Conservation (phyloP, 192 early-diverging fungal species). For the Coemansia sp. region DNA sequence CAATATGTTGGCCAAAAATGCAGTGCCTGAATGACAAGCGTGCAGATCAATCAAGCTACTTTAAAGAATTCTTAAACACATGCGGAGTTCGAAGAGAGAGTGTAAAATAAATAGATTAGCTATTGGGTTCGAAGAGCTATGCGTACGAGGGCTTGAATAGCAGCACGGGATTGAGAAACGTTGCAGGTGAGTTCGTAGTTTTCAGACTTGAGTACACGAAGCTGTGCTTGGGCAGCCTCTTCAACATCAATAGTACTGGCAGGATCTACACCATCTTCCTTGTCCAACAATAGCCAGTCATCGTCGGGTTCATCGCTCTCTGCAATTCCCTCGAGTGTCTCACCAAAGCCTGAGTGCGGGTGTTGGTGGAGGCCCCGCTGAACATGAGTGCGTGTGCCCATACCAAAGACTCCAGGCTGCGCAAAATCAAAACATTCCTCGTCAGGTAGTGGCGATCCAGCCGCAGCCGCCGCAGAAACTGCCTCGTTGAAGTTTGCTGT, state of each 20-base stretch:
- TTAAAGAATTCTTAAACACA: background rate
- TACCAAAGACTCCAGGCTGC: background rate
- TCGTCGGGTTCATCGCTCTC: constrained; percentile 19
- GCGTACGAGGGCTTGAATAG: constrained; percentile 21
- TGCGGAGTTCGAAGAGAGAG: background rate
- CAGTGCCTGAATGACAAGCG: too few species aligned
- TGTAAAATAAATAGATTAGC: background rate
- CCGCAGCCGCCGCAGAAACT: constrained; percentile 3
- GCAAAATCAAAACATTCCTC: background rate
- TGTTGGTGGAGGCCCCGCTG: background rate
- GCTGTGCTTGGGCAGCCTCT: constrained; percentile 5
- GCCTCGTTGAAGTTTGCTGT: constrained; percentile 22
- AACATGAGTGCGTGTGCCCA: background rate
- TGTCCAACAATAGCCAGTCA: constrained; percentile 19
- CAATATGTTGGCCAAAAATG: too few species aligned
- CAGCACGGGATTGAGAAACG: constrained; percentile 9
- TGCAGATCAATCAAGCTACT: too few species aligned
- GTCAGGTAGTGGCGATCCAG: constrained; percentile 1
- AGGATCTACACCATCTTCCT: background rate
- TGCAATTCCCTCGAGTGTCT: constrained; percentile 7
- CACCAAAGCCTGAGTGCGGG: constrained; percentile 1
- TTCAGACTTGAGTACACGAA: constrained; percentile 6
- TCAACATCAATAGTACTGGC: constrained; percentile 3
- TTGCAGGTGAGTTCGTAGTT: constrained; percentile 17
- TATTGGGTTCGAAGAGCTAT: constrained; percentile 9